Evolutionary conservation across 495 filamentous ascomycete genomes (phyloP), one percentile per base, ranked within the genome.

Genomic region (Annulohypoxylon maeteangense): DNA sequence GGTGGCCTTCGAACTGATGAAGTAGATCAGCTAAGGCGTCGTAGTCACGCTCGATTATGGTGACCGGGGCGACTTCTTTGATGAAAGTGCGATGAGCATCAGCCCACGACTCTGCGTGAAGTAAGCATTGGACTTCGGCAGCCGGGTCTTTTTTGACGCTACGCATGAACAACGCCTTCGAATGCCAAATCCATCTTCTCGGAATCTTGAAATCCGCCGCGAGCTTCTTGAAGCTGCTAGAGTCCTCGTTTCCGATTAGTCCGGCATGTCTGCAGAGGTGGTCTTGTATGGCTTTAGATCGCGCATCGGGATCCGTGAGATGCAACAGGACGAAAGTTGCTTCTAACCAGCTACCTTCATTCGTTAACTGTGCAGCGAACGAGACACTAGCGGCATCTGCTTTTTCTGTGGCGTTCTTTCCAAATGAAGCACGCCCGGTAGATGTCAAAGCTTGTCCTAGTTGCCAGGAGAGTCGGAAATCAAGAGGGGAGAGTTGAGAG

Each of bases 31-130:
- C 80, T 34, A 97, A 77, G 48, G 83, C 84, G 14, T 86, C 83
- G 62, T 90, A 92, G 74, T 97, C 91, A 8, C 89, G 86, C 57
- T 90, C 90, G 59, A 98, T 92, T 58, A 98, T 86, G 8, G 91
- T 85, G 11, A 85, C 83, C 0, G 95, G 95, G 0, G 89, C 95
- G 14, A 98, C 93, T 61, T 88, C 84, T 23, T 86, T 84, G 58
- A 90, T 86, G 62, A 98, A 91, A 1, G 93, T 93, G 31, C 86
- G 83, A 78, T 97, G 95, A 20, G 95, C 95, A 74, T 95, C 91
- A 51, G 87, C 86, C 82, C 89, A 92, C 57, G 92, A 87, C 50
- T 85, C 86, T 7, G 92, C 95, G 55, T 87, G 87, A 65, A 98
- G 85, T 3, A 97, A 87, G 64, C 88, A 92, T 45, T 90, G 84